Evolutionary conservation across 2,329 filamentous ascomycete genomes (phyloP), one percentile per base, ranked within the genome.

Genomic region (Diplocarpon mali): DNA sequence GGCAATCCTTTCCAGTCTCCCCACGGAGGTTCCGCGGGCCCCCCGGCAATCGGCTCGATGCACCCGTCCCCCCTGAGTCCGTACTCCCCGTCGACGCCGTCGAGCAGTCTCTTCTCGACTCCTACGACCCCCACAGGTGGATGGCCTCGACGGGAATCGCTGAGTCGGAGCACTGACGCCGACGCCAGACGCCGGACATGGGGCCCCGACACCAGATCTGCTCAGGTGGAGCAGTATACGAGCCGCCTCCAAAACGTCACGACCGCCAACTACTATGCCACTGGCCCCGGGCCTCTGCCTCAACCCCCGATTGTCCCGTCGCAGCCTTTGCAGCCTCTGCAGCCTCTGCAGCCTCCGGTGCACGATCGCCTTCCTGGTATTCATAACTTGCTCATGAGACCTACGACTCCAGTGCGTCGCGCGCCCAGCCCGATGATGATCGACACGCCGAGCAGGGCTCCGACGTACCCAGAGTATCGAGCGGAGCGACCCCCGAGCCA

Each of bases 131-230:
- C 80, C 0, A 71, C 73, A 0, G 56, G 42, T 14, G 54, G 54
- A 9, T 82, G 78, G 64, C 72, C 75, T 4, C 69, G 82, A 27
- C 72, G 81, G 35, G 83, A 88, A 34, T 83, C 84, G 0, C 68
- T 69, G 2, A 67, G 73, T 8, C 68, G 71, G 3, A 24, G 20
- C 15, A 67, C 75, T 1, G 87, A 94, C 51, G 80, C 87, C 35
- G 83, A 85, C 44, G 85, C 80, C 75, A 78, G 88, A 52, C 73
- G 89, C 50, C 76, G 88, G 42, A 95, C 89, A 2, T 95, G 89
- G 89, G 89, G 95, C 64, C 85, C 87, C 0, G 85, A 87, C 50
- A 83, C 79, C 10, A 69, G 71, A 47, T 72, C 75, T 14, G 36
- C 28, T 14, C 20, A 24, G 20, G 30, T 46, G 14, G 38, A 49